These are phyloP conservation scores for Arthrobotrys musiformis DNA, from an alignment of 2,329 filamentous ascomycete genomes.

Conservation along the genomic window DNA sequence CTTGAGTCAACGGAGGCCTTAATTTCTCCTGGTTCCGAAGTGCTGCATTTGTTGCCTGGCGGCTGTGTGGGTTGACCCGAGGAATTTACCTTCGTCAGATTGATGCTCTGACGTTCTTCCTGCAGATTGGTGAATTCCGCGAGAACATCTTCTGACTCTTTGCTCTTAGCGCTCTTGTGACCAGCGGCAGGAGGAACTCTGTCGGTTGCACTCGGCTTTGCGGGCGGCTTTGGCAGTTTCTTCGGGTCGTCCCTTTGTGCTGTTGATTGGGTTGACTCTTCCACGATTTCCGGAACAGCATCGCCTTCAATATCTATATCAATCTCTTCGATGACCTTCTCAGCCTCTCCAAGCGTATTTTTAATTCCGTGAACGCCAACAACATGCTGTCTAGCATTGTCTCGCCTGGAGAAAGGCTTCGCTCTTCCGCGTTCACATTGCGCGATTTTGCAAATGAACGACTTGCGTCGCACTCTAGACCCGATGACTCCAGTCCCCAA, in stretches of 20 bases:
- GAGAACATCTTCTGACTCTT: slow-evolving; percentile 26
- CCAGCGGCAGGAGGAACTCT: background rate
- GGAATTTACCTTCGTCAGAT: background rate
- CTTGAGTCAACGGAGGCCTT: background rate
- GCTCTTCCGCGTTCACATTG: slow-evolving; percentile 23
- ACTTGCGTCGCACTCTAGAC: slow-evolving; percentile 3
- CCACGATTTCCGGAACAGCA: background rate
- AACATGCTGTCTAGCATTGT: slow-evolving; percentile 52
- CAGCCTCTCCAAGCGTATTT: slow-evolving; percentile 3
- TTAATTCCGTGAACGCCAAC: slow-evolving; percentile 23
- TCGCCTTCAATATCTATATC: slow-evolving; percentile 23
- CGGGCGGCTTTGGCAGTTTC: background rate
- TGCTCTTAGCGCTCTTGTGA: background rate
- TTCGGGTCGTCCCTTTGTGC: background rate
- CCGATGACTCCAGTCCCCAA: slow-evolving; percentile 3
- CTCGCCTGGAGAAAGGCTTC: slow-evolving; percentile 36
- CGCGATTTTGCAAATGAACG: slow-evolving; percentile 37
- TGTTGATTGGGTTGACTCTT: slow-evolving; percentile 1
- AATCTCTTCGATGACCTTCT: slow-evolving; percentile 37
- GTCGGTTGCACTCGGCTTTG: background rate
- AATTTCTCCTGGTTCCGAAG: background rate
- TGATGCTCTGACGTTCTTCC: background rate
- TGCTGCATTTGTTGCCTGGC: background rate
- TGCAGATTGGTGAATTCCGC: slow-evolving; percentile 27
- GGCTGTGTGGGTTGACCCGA: background rate